These are phyloP conservation scores for Apiosordaria backusii DNA, from an alignment of 495 filamentous ascomycete species.

Conservation along the genomic window DNA sequence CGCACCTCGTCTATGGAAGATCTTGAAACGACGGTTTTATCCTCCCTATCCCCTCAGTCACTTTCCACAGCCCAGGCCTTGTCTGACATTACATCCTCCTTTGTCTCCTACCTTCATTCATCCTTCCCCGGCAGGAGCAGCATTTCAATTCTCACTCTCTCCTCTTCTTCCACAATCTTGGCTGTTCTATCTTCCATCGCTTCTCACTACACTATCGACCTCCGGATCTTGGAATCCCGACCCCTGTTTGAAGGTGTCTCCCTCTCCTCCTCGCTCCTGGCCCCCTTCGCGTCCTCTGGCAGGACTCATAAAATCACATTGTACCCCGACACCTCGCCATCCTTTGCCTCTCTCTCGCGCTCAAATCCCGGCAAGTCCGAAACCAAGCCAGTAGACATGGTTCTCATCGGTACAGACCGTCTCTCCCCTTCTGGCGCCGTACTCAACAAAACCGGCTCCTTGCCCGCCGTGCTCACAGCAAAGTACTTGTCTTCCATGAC, in stretches of 20 bases:
- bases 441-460: conserved; percentile 63
- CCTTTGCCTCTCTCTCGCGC: conserved; percentile 42
- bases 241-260: conserved; percentile 63
- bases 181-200: conserved; percentile 27
- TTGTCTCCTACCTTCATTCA: conserved; percentile 10
- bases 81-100: conserved; percentile 6
- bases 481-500: conserved; percentile 40
- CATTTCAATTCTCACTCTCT: conserved; percentile 56
- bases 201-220: conserved; percentile 39
- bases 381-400: conserved; percentile 38
- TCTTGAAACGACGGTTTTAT: conserved; percentile 23
- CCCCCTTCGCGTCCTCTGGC: conserved; percentile 25
- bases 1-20: background rate
- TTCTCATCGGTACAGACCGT: conserved; percentile 62
- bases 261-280: conserved; percentile 48
- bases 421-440: conserved; percentile 55
- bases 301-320: conserved; percentile 39
- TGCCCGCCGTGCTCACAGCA: conserved; percentile 52
- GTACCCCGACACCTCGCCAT: conserved; percentile 59
- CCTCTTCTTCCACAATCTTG: conserved; percentile 59
- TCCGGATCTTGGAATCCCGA: conserved; percentile 62
- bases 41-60: conserved; percentile 50
- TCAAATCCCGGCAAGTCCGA: background rate
- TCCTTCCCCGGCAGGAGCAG: conserved; percentile 1
- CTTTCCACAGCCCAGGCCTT: conserved; percentile 46